phyloP scores from a whole-genome alignment of 1,284 basidiomycete species.

The Trametes hirsuta region DNA sequence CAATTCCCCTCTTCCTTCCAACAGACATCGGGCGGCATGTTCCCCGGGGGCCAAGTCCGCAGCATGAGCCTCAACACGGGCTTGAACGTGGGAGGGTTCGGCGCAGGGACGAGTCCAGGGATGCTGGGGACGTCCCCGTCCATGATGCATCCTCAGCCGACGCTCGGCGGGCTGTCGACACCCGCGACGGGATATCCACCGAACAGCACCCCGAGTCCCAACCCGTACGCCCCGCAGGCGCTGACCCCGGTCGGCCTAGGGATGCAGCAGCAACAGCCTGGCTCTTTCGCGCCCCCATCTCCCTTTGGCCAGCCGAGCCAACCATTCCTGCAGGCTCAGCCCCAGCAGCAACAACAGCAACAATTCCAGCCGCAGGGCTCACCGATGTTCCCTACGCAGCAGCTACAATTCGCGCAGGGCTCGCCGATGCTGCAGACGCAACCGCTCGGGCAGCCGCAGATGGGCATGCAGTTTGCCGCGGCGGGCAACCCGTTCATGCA shows the following conservation, averaged over 20 bases:
- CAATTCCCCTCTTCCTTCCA: slow-evolving; percentile 32
- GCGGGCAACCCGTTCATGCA: slow-evolving; percentile 28
- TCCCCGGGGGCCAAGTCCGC: slow-evolving; percentile 23
- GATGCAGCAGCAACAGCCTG: background rate
- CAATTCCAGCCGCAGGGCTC: slow-evolving; percentile 27
- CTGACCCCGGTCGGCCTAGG: slow-evolving; percentile 9
- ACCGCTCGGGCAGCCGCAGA: slow-evolving; percentile 20
- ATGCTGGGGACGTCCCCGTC: slow-evolving; percentile 17
- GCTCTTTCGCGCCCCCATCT: slow-evolving; percentile 8
- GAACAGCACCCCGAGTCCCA: slow-evolving; percentile 27
- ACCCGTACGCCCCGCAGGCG: slow-evolving; percentile 27
- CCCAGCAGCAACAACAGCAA: slow-evolving; percentile 23
- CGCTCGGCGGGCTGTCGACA: slow-evolving; percentile 2
- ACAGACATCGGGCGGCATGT: slow-evolving; percentile 22
- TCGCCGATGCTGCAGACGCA: slow-evolving; percentile 23
- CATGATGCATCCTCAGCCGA: slow-evolving; percentile 19
- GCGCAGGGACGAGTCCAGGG: background rate
- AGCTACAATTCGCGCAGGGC: slow-evolving; percentile 24
- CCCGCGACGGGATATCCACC: background rate
- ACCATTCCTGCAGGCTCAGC: slow-evolving; percentile 23
- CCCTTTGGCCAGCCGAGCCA: slow-evolving; percentile 21
- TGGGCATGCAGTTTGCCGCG: slow-evolving; percentile 13
- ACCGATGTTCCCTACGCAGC: slow-evolving; percentile 23
- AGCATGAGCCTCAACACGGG: slow-evolving; percentile 34
- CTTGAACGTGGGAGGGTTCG: slow-evolving; percentile 9